Conservation (phyloP, 805 yeast species). For the Yarrowia sp. region DNA sequence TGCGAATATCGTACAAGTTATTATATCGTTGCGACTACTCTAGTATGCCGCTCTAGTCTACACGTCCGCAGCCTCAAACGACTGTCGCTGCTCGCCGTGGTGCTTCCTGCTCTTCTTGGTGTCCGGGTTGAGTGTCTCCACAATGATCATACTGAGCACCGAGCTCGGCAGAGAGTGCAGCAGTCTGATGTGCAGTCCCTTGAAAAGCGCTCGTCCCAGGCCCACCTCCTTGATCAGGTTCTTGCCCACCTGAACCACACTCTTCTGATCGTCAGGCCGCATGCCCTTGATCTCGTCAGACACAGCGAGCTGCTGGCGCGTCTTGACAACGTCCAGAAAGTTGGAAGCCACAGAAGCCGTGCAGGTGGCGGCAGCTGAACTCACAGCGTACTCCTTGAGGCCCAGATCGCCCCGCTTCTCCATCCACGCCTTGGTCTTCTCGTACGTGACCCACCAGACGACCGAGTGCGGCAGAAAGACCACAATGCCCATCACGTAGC, state of each 20-base stretch:
- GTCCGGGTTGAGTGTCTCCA: conserved; percentile 44
- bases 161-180: conserved; percentile 43
- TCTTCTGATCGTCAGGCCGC: conserved; percentile 42
- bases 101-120: background rate
- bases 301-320: conserved; percentile 46
- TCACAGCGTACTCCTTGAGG: conserved; percentile 35
- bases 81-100: conserved; percentile 6
- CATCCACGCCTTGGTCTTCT: conserved; percentile 26
- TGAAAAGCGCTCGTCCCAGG: conserved; percentile 38
- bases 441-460: conserved; percentile 35
- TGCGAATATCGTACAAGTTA: too few relatives aligned
- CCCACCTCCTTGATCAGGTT: conserved; percentile 43
- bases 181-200: conserved; percentile 42
- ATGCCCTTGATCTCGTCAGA: conserved; percentile 41
- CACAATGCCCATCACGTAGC: conserved; percentile 32
- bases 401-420: conserved; percentile 28
- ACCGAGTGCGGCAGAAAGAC: conserved; percentile 33
- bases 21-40: too few relatives aligned
- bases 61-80: conserved; percentile 11
- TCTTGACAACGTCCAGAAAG: conserved; percentile 44
- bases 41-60: background rate
- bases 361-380: conserved; percentile 42
- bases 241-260: conserved; percentile 39
- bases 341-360: conserved; percentile 42
- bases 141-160: conserved; percentile 44